phyloP scores from a whole-genome alignment of 1,284 basidiomycete genomes.

The Ustilago shanxiensis region DNA sequence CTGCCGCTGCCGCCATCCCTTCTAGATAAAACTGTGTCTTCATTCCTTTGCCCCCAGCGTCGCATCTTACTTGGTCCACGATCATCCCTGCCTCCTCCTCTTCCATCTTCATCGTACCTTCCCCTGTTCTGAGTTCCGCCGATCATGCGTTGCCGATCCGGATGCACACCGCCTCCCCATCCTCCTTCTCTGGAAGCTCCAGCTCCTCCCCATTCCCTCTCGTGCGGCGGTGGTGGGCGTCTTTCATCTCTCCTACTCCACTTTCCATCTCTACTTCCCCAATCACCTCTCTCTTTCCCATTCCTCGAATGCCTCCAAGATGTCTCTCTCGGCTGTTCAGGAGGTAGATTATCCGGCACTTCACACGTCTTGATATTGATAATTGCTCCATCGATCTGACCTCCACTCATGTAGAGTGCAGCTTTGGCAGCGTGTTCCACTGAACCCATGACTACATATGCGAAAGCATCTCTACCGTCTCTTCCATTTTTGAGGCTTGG shows the following conservation, averaged over 20 bases:
- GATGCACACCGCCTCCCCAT: constrained; percentile 8
- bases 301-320: background rate
- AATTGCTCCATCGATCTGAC: constrained; percentile 58
- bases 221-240: background rate
- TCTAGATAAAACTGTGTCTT: background rate
- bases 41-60: constrained; percentile 14
- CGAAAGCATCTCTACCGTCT: constrained; percentile 5
- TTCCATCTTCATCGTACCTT: background rate
- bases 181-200: background rate
- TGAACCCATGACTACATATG: constrained; percentile 28
- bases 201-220: background rate
- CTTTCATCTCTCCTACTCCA: background rate
- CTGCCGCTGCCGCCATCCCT: background rate
- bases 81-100: background rate
- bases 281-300: background rate
- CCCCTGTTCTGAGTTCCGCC: background rate
- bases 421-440: constrained; percentile 45
- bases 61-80: constrained; percentile 7
- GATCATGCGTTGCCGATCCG: constrained; percentile 16
- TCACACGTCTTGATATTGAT: constrained; percentile 23
- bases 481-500: background rate
- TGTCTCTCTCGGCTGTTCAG: background rate
- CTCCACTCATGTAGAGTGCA: constrained; percentile 52
- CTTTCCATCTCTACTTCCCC: background rate
- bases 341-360: constrained; percentile 1